Base-by-base conservation (phyloP, 2,329 filamentous ascomycete species). In the Fusarium sp. region DNA sequence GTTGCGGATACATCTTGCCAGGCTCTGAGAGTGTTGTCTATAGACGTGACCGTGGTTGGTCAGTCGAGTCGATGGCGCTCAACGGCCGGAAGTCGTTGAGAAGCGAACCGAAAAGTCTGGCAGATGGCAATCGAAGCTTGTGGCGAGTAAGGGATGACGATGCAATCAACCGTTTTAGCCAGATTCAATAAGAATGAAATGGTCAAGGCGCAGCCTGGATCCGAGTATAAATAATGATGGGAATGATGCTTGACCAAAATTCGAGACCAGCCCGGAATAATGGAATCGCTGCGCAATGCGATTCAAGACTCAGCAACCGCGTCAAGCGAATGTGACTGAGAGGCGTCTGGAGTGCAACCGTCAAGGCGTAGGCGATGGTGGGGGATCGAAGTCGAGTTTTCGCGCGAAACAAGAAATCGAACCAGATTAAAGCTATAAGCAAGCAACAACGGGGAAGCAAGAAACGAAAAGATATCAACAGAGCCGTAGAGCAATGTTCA, bases 1-100 rank as follows among this genome's bases (percentile, higher is more conserved):
- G 92, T 85, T 94, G 92, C 76, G 92, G 89, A 85, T 94, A 95
- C 93, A 95, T 95, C 79, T 67, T 83, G 81, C 66, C 76, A 74
- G 78, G 51, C 57, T 61, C 42, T 71, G 61, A 47, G 57, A 62
- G 41, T 72, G 50, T 59, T 75, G 73, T 77, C 73, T 44, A 64
- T 63, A 65, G 78, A 79, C 77, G 71, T 71, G 72, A 77, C 75
- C 75, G 53, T 47, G 51, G 56, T 47, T 69, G 73, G 72, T 68
- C 76, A 78, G 76, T 79, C 74, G 62, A 56, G 47, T 55, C 50
- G 60, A 65, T 70, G 69, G 71, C 70, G 69, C 67, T 62, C n/a
- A 57, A 59, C 63, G 75, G 66, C 71, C 57, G 58, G 54, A 47
- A 41, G 41, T 60, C 26, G 41, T 67, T 65, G 71, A 61, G 58